Evolutionary conservation across 176 grass and related monocot species (phyloP).

Genomic region (Oryza glumipatula): DNA sequence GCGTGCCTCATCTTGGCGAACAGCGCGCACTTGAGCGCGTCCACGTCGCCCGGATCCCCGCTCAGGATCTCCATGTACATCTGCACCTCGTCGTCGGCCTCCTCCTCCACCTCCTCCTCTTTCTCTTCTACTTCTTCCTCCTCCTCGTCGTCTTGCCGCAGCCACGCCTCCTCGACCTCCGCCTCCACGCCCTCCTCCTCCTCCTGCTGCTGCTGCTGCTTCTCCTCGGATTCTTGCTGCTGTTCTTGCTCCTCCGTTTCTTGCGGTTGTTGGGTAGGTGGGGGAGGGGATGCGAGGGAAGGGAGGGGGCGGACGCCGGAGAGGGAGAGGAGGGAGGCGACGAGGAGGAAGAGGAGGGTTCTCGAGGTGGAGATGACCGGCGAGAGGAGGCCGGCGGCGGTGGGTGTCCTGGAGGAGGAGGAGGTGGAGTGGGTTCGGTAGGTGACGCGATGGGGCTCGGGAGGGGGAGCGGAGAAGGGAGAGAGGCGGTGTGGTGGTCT

Average conservation of each 20-base stretch:
- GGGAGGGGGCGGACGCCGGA: constrained; percentile 30
- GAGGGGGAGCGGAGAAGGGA: background rate
- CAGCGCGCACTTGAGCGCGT: constrained; percentile 74
- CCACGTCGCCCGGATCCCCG: constrained; percentile 57
- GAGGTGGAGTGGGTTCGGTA: background rate
- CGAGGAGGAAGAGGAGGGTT: constrained; percentile 42
- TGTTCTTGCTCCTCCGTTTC: constrained; percentile 1
- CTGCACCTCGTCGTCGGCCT: constrained; percentile 45
- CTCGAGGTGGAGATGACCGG: constrained; percentile 30
- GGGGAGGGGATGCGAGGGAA: constrained; percentile 25
- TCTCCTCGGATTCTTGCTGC: constrained; percentile 7
- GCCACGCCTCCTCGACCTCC: constrained; percentile 32
- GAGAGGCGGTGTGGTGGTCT: background rate
- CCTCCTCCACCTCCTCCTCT: constrained; percentile 4
- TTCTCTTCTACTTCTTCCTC: constrained; percentile 30
- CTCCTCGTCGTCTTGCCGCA: constrained; percentile 19
- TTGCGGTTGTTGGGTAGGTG: constrained; percentile 1
- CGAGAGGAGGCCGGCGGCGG: constrained; percentile 1
- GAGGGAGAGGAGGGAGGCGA: constrained; percentile 44
- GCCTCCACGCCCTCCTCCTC: constrained; percentile 15
- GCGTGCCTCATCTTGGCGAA: constrained; percentile 70
- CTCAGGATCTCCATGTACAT: constrained; percentile 69
- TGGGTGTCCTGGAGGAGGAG: background rate
- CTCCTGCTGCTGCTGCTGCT: constrained; percentile 30
- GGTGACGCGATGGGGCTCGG: background rate